Evolutionary conservation across 2,329 filamentous ascomycete genomes (phyloP), one percentile per base, ranked within the genome.

Genomic region (Madurella mycetomatis): DNA sequence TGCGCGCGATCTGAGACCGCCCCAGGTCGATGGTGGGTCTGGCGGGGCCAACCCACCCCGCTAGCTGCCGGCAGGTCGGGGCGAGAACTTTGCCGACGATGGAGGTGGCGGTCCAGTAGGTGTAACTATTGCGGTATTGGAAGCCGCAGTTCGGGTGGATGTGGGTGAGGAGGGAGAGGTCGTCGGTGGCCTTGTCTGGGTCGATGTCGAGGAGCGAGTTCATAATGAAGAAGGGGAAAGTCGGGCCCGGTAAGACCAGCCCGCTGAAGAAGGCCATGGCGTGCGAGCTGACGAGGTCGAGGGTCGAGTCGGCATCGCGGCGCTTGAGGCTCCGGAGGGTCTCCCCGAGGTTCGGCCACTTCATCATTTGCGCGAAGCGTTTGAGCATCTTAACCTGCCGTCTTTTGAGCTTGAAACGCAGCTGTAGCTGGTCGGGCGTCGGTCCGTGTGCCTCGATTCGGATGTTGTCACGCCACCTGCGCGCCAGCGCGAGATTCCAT

Each of bases 211-310:
- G 84, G 42, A 91, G 76, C 4, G 86, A 81, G 66, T 90, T 90
- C 85, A 91, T 90, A 44, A 89, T 83, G 39, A 90, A 78, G 70
- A 87, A 91, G 2, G 87, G 85, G 44, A 88, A 82, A 0, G 81
- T 84, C 4, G 77, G 72, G 11, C 87, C 87, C 9, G 87, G 87
- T 3, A 91, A 71, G 37, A 90, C 80, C 13, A 90, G 77, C 4
- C 86, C 87, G 39, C 84, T 87, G 64, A 90, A 90, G 72, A 87
- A 91, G 7, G 87, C 87, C 81, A 89, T 85, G 15, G 86, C 81
- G 65, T 89, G 85, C 17, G 86, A 87, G 63, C 84, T 84, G 64
- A 85, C 72, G 41, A 77, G 72, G 58, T 87, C 76, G 49, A 88
- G 71, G 13, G 75, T 75, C 18, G 78, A 76, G 55, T 86, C 81